Evolutionary conservation across 2,329 filamentous ascomycete species (phyloP).

Genomic region (Dactylellina parvicollis): DNA sequence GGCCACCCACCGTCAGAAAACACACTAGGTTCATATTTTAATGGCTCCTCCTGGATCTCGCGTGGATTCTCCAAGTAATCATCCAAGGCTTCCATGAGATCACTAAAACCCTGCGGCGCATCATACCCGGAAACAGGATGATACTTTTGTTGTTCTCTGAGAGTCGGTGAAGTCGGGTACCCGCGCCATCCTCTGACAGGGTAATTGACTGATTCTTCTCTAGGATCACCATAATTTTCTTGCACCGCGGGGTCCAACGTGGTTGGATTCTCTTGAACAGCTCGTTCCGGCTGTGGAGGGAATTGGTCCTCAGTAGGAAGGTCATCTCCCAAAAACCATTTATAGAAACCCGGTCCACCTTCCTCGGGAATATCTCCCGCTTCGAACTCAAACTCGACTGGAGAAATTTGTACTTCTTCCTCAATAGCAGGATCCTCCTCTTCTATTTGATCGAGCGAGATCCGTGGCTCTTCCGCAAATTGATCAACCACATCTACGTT

Average conservation of each 20-base stretch:
- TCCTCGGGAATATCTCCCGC: not conserved
- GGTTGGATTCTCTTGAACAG: not conserved
- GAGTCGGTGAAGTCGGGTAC: slow-evolving; percentile 6
- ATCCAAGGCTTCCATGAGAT: not conserved
- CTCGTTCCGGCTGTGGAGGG: not conserved
- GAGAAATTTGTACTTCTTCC: not conserved
- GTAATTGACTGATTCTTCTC: not conserved
- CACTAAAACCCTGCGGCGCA: not conserved
- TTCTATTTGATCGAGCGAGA: not conserved
- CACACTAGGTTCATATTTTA: not conserved
- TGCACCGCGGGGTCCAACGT: not conserved
- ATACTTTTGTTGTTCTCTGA: not conserved
- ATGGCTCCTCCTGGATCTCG: not conserved
- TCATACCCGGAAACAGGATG: not conserved
- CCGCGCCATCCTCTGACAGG: slow-evolving; percentile 8
- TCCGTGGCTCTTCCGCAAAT: too few relatives aligned
- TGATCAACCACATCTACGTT: too few relatives aligned
- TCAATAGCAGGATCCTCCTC: not conserved
- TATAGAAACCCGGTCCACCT: not conserved
- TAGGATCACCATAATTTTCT: not conserved
- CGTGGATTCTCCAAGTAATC: not conserved
- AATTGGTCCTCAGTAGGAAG: not conserved
- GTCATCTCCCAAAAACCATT: not conserved
- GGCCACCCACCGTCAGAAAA: not conserved
- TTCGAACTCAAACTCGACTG: slow-evolving; percentile 10